A percentile compares a stretch with the other conserved stretches of the same genome.
Evolutionary conservation across 495 filamentous ascomycete genomes (phyloP).

Genomic region (Penicillium argentinense): DNA sequence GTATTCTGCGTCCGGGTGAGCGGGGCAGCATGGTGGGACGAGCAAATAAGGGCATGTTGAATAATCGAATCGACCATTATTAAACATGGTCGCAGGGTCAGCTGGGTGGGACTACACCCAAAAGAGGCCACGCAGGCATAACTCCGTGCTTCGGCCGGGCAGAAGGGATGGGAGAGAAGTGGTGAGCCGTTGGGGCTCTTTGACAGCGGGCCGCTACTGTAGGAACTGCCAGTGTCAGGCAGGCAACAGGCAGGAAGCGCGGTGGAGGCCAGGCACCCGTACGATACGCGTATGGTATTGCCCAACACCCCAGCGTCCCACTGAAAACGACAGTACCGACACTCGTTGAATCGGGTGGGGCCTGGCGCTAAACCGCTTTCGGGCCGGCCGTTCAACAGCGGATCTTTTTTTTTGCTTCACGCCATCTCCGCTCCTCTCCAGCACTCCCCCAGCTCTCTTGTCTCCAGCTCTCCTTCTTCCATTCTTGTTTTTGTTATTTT

Average conservation of each 20-base stretch:
- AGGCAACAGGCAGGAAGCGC: no score
- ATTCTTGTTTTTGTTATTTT: slow-evolving; percentile 17
- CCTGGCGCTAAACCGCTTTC: slow-evolving; percentile 22
- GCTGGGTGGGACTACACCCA: neutral
- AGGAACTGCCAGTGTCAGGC: slow-evolving; percentile 6
- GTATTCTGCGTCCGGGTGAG: neutral
- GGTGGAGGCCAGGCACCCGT: no score
- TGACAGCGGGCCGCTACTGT: slow-evolving; percentile 8
- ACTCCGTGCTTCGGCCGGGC: slow-evolving; percentile 14
- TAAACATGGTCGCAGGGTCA: no score
- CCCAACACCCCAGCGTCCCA: slow-evolving; percentile 4
- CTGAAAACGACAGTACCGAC: neutral
- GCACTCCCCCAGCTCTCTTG: slow-evolving; percentile 21
- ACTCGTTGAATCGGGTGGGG: slow-evolving; percentile 23
- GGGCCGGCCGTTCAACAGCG: slow-evolving; percentile 31
- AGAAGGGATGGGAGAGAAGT: slow-evolving; percentile 21
- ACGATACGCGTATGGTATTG: no score
- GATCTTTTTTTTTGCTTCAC: slow-evolving; percentile 25
- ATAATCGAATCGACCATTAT: no score
- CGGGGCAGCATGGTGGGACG: no score
- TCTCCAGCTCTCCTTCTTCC: slow-evolving; percentile 26
- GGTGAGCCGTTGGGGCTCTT: slow-evolving; percentile 22
- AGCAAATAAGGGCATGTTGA: no score
- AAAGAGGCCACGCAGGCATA: no score
- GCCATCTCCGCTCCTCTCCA: slow-evolving; percentile 20